A percentile compares a stretch with the other conserved stretches of the same genome.
phyloP scores from a whole-genome alignment of 441 rosid genomes.

The Metrosideros polymorpha region DNA sequence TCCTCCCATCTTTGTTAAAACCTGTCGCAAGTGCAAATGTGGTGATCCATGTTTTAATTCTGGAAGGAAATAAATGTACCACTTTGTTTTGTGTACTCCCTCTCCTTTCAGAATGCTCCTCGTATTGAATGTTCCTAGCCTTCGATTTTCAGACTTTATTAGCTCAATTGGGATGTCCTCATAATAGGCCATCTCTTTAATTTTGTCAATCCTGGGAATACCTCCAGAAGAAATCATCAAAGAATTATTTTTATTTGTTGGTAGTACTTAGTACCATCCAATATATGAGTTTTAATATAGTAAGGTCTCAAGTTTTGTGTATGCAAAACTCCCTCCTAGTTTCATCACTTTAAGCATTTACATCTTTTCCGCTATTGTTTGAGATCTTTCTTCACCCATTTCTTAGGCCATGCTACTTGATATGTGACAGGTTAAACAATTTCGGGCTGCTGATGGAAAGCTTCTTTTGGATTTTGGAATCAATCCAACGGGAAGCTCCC shows the following conservation, averaged over 20 bases:
- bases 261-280: not conserved
- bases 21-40: not conserved
- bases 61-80: not conserved
- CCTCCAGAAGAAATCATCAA: not conserved
- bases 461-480: constrained; percentile 67
- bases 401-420: not conserved
- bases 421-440: constrained; percentile 61
- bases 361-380: not conserved
- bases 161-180: not conserved
- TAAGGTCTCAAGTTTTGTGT: not conserved
- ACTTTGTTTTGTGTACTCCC: not conserved
- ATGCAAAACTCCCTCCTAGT: not conserved
- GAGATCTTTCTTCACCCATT: not conserved
- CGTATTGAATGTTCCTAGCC: not conserved
- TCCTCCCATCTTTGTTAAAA: not conserved
- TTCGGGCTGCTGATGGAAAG: constrained; percentile 85
- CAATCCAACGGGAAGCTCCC: constrained; percentile 63
- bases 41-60: not conserved
- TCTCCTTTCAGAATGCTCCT: not conserved
- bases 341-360: not conserved
- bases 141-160: not conserved
- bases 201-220: not conserved
- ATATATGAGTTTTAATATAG: not conserved
- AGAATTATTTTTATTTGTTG: not conserved
- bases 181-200: not conserved